Base-by-base conservation (phyloP, 306 rosid species). In the Vigna angularis region DNA sequence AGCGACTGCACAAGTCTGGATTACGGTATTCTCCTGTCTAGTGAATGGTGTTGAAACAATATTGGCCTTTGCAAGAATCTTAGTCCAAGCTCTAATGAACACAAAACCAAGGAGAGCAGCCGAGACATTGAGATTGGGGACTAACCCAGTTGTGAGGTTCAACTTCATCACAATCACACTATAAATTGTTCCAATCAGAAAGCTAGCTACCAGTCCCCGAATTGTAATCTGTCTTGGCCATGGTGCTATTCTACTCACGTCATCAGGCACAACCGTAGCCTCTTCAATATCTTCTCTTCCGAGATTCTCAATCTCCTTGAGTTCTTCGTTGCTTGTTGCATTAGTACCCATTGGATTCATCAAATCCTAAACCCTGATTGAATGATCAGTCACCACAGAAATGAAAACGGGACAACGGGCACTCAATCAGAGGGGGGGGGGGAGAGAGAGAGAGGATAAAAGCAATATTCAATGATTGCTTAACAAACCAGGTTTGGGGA, bases 41-140 rank as follows among this genome's bases (percentile, higher is more conserved):
- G 99, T 93, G 79, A 96, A 96, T 20, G 99, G 98, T 30, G 72
- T 74, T 2, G 99, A 85, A 61, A 87, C 88, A 82, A 91, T 80
- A 28, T 94, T 97, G 66, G 98, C 99, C 66, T 88, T 91, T 15
- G 83, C 80, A 15, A 96, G 97, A 42, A 93, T 56, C 85, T 74
- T 84, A 62, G 97, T 93, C 99, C 99, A 96, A 72, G 91, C 51
- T 73, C 87, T 65, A 28, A 96, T 81, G 75, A 93, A 93, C 40
- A 96, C 99, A 73, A 85, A 96, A n/a, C 94, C 99, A n/a, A 96
- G 87, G 9, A 96, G 90, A 78, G 99, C 98, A 34, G 96, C 99
- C 5, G 99, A 96, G 74, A 96, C 98, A 81, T 96, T 96, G 74
- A 96, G 93, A 79, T 93, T 96, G 8, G 99, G 99, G 16, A 96